phyloP scores from a whole-genome alignment of 2,329 filamentous ascomycete genomes.

The Diaporthe capsici region DNA sequence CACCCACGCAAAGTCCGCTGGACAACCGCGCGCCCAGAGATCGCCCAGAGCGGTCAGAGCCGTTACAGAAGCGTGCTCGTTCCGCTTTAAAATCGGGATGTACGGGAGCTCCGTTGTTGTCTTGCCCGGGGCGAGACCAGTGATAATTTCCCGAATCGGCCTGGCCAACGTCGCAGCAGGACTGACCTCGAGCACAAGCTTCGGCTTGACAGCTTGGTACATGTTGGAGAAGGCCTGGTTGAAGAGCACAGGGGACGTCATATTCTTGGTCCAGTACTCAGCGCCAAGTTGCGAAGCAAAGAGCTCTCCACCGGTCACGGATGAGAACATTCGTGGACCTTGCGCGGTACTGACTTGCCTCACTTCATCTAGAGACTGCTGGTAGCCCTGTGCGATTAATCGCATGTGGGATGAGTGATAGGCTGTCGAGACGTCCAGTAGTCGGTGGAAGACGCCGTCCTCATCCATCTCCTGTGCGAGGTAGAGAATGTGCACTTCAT shows the following conservation, averaged over 20 bases:
- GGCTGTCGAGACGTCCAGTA: constrained; percentile 55
- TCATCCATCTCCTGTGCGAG: constrained; percentile 51
- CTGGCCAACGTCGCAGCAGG: constrained; percentile 55
- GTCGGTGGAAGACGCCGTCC: constrained; percentile 52
- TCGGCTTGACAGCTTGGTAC: constrained; percentile 47
- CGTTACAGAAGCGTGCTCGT: constrained; percentile 28
- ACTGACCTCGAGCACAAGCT: constrained; percentile 58
- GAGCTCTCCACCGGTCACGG: constrained; percentile 49
- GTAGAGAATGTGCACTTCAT: constrained; percentile 48
- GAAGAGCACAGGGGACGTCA: constrained; percentile 62
- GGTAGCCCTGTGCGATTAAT: constrained; percentile 55
- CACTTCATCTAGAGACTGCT: constrained; percentile 47
- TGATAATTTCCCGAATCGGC: constrained; percentile 53
- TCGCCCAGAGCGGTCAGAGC: constrained; percentile 51
- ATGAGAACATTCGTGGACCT: constrained; percentile 55
- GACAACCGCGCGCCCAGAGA: constrained; percentile 55
- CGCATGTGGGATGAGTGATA: constrained; percentile 63
- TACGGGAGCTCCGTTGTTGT: constrained; percentile 12
- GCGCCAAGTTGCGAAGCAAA: constrained; percentile 48
- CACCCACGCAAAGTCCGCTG: constrained; percentile 51
- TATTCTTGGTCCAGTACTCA: constrained; percentile 62
- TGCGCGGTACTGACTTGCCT: background rate
- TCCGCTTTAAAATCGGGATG: constrained; percentile 33
- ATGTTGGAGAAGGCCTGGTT: constrained; percentile 55
- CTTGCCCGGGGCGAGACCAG: constrained; percentile 14